Conservation (phyloP, 2,329 filamentous ascomycete species). For the Lasiodiplodia sp. region DNA sequence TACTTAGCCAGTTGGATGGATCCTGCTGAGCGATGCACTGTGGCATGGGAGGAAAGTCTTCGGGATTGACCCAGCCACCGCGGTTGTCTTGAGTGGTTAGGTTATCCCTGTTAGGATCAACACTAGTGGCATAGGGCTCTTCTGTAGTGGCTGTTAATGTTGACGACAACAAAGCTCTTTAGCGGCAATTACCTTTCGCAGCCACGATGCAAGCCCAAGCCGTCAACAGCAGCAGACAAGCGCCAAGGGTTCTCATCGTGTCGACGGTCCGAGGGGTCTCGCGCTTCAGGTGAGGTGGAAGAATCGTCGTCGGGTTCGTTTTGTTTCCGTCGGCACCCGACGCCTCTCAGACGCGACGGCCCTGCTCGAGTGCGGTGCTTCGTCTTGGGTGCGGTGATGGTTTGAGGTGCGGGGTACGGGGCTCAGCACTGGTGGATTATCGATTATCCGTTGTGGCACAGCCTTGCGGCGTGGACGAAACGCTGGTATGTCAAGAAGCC, state of each 20-base stretch:
- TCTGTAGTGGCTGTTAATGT: conserved; percentile 29
- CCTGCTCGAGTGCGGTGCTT: conserved; percentile 1
- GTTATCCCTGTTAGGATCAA: not conserved
- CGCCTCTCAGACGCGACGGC: not conserved
- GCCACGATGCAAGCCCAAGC: conserved; percentile 22
- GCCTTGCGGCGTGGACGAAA: too few species aligned
- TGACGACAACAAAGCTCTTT: not conserved
- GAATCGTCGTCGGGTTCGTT: not conserved
- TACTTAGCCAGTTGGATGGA: conserved; percentile 39
- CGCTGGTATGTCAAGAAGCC: too few species aligned
- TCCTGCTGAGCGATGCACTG: conserved; percentile 47
- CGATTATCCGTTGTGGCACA: not conserved
- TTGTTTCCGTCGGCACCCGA: too few species aligned
- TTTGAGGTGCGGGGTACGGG: conserved; percentile 14
- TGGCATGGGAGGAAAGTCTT: conserved; percentile 44
- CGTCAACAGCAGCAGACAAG: conserved; percentile 26
- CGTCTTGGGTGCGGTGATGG: conserved; percentile 3
- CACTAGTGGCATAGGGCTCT: not conserved
- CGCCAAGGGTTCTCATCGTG: conserved; percentile 29
- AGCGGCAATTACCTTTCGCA: conserved; percentile 31
- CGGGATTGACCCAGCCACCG: conserved; percentile 45
- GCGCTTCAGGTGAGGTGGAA: not conserved
- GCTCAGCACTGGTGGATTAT: not conserved
- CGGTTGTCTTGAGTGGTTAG: conserved; percentile 34
- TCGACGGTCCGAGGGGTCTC: not conserved